These are phyloP conservation scores for Eimeria necatrix DNA, from an alignment of 169 alveolate species.

Conservation along the genomic window DNA sequence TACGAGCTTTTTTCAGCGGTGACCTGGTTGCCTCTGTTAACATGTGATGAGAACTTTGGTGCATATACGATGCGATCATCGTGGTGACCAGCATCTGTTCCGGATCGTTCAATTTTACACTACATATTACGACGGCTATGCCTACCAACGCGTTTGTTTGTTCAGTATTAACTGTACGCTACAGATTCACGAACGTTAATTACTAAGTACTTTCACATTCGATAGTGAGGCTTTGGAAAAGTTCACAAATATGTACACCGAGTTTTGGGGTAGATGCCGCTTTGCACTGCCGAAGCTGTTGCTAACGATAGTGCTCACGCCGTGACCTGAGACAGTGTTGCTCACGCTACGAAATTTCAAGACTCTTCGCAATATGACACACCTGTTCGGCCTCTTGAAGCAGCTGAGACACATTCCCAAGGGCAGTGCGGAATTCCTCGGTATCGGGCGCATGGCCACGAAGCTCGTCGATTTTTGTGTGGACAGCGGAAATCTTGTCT, in stretches of 20 bases:
- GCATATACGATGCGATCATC: too few species aligned
- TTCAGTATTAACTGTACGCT: neutral
- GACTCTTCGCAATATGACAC: neutral
- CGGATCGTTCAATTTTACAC: too few species aligned
- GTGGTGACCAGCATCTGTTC: too few species aligned
- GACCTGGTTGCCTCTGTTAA: too few species aligned
- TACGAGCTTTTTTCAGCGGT: too few species aligned
- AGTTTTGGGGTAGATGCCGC: slow-evolving; percentile 65
- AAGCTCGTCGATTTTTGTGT: slow-evolving; percentile 68
- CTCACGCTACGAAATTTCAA: neutral
- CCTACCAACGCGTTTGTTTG: too few species aligned
- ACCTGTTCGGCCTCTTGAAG: slow-evolving; percentile 76
- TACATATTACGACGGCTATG: too few species aligned
- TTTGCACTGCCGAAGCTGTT: slow-evolving; percentile 52
- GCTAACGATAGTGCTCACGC: slow-evolving; percentile 40
- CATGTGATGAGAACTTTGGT: too few species aligned
- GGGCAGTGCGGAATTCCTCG: slow-evolving; percentile 64
- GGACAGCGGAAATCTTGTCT: slow-evolving; percentile 73
- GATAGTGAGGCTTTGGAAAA: too few species aligned
- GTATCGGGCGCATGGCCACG: slow-evolving; percentile 73
- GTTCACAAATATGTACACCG: neutral
- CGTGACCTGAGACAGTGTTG: slow-evolving; percentile 10
- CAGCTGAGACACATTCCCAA: slow-evolving; percentile 65
- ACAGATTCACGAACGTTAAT: neutral
- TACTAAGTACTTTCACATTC: neutral